These are phyloP conservation scores for Backusella liffmaniae DNA, from an alignment of 192 early-diverging fungal genomes.

Conservation along the genomic window DNA sequence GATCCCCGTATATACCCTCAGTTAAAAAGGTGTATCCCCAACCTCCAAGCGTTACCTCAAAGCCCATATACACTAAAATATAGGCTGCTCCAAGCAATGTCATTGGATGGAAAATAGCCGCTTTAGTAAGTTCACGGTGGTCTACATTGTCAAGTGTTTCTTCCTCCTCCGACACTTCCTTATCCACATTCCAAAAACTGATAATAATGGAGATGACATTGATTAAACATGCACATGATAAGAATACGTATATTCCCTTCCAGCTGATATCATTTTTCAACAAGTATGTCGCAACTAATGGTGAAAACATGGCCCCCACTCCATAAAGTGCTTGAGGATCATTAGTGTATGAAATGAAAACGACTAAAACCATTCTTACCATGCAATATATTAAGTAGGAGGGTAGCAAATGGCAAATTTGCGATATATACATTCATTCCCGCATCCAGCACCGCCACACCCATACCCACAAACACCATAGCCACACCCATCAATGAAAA, in stretches of 20 bases:
- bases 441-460: constrained; percentile 33
- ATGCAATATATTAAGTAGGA: constrained; percentile 33
- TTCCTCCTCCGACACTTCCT: constrained; percentile 1
- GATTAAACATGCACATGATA: constrained; percentile 8
- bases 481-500: constrained; percentile 26
- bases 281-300: constrained; percentile 25
- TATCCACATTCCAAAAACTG: constrained; percentile 15
- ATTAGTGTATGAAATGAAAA: background rate
- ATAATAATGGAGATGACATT: constrained; percentile 24
- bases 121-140: background rate
- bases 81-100: constrained; percentile 29
- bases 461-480: constrained; percentile 27
- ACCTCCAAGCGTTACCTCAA: constrained; percentile 38
- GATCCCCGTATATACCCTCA: constrained; percentile 24
- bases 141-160: background rate
- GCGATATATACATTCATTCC: constrained; percentile 31
- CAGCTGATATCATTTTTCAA: constrained; percentile 20
- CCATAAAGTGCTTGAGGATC: constrained; percentile 24
- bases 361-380: constrained; percentile 14
- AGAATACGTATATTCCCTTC: constrained; percentile 32
- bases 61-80: constrained; percentile 37
- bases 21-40: constrained; percentile 38
- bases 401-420: constrained; percentile 30
- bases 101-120: constrained; percentile 18
- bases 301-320: constrained; percentile 32